Conservation (phyloP, 2,329 filamentous ascomycete genomes). For the Penicillium griseofulvum region DNA sequence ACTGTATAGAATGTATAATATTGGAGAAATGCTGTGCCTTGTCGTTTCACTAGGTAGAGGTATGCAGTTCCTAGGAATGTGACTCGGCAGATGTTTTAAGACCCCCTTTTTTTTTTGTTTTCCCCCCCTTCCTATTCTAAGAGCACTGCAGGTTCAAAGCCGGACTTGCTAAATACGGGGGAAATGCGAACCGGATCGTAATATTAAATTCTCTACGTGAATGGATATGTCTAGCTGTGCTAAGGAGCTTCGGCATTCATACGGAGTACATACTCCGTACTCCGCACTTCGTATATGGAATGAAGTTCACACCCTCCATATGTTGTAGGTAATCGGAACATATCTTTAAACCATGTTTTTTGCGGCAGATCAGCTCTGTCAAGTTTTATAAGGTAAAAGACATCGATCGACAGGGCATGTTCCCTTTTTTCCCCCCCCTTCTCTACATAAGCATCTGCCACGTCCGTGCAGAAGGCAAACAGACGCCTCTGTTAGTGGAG, state of each 20-base stretch:
- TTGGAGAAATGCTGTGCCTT: background rate
- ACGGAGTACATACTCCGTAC: background rate
- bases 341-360: slow-evolving; percentile 2
- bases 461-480: slow-evolving; percentile 7
- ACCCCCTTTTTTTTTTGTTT: background rate
- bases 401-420: slow-evolving; percentile 16
- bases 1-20: background rate
- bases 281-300: background rate
- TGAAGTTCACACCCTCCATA: too few relatives aligned
- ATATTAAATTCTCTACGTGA: slow-evolving; percentile 7
- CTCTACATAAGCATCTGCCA: slow-evolving; percentile 9
- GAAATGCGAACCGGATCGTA: slow-evolving; percentile 8
- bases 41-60: background rate
- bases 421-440: background rate
- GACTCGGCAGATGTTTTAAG: slow-evolving; percentile 2
- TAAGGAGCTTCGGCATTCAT: background rate
- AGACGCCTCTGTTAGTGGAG: background rate
- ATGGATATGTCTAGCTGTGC: slow-evolving; percentile 1
- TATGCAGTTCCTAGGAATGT: slow-evolving; percentile 9
- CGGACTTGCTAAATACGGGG: slow-evolving; percentile 4
- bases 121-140: background rate
- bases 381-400: background rate
- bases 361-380: slow-evolving; percentile 3
- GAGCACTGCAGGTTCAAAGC: background rate
- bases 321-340: background rate